Evolutionary conservation across 805 yeast species (phyloP), one percentile per base, ranked within the genome.

Genomic region (Cyberlindnera euphorbiae): DNA sequence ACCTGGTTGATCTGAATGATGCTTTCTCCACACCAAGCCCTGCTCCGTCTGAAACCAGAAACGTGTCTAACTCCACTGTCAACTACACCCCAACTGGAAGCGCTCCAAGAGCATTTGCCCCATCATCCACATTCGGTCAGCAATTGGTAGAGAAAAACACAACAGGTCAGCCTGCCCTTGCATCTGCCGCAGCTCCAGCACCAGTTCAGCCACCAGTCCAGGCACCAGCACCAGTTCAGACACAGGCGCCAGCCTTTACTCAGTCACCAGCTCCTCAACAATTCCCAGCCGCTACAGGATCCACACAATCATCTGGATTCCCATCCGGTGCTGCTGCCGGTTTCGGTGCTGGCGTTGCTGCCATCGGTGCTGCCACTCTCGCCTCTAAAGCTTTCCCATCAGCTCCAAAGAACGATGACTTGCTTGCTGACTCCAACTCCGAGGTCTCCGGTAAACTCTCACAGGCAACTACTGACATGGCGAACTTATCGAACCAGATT

Each of bases 61-160:
- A 36, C 17, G 46, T 39, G 5, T 52, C 53, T 13, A 41, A 50
- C 42, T 41, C 62, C 13, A 42, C 59, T 27, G 50, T 46, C 26
- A 49, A 44, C 32, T 50, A 55, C 32, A 50, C 60, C 11, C 57
- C 62, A 32, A 43, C 63, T 9, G 50, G 60, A 8, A 43, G 59
- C 27, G 45, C 59, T 24, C 42, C 43, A 27, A 63, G 60, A 41
- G 60, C 63, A 29, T 90, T 89, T 62, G 82, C 75, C 36, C 97
- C 97, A 24, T 71, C 88, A 13, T 87, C 96, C 0, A 62, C 73
- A 9, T 90, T 89, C 66, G 97, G 97, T 22, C 95, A 83, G 61
- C 71, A 72, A 24, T 68, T 89, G 35, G 60, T 66, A 18, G 61
- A 57, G 58, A 59, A 45, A 41, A 19, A 19, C 9, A 9, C 9